A percentile compares a stretch with the other conserved stretches of the same genome.
phyloP scores from a whole-genome alignment of 306 rosid species.

The Potentilla sterilis region DNA sequence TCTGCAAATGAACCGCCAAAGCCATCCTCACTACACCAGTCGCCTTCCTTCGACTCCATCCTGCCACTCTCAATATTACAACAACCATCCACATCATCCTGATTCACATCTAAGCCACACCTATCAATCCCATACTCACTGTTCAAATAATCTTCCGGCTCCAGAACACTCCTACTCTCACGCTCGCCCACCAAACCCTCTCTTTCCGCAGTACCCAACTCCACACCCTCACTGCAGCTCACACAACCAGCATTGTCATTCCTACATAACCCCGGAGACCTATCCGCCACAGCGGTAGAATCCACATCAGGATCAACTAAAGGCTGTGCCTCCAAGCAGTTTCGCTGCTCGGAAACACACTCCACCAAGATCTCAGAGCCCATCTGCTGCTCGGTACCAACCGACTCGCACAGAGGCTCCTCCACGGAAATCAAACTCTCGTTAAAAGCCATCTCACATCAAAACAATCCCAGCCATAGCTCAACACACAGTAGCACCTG shows the following conservation, averaged over 20 bases:
- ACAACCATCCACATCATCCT: constrained; percentile 18
- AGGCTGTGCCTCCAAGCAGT: constrained; percentile 32
- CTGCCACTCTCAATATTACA: constrained; percentile 22
- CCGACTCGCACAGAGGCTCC: constrained; percentile 33
- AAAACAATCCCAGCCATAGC: constrained; percentile 29
- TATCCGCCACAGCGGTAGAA: constrained; percentile 19
- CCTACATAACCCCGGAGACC: constrained; percentile 22
- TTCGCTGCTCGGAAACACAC: constrained; percentile 47
- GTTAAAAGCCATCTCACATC: constrained; percentile 61
- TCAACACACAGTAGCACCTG: constrained; percentile 5
- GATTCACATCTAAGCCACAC: constrained; percentile 32
- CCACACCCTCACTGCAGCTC: constrained; percentile 28
- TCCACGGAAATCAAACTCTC: constrained; percentile 48
- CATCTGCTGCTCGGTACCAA: constrained; percentile 37
- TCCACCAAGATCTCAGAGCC: constrained; percentile 40
- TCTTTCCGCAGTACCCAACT: constrained; percentile 8
- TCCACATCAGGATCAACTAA: constrained; percentile 35
- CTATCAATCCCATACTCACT: constrained; percentile 31
- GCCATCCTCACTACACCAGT: constrained; percentile 29
- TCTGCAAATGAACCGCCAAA: constrained; percentile 11
- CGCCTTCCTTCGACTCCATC: constrained; percentile 28
- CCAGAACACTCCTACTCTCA: constrained; percentile 10
- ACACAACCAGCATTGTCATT: constrained; percentile 29
- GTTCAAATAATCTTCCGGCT: constrained; percentile 28
- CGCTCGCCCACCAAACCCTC: constrained; percentile 15